Evolutionary conservation across 306 rosid species (phyloP).

Genomic region (Trifolium fragiferum): DNA sequence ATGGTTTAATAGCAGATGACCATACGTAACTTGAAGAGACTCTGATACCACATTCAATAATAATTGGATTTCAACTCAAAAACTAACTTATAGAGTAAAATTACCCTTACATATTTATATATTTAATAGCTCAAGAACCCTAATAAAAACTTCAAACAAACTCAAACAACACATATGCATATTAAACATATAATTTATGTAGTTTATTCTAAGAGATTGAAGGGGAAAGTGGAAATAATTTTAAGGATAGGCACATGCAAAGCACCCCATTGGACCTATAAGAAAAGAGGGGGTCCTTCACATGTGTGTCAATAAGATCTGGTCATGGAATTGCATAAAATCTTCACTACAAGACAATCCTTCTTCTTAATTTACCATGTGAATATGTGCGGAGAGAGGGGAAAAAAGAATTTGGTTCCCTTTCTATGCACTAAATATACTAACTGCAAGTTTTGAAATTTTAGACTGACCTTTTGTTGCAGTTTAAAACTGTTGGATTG

Average conservation of each 20-base stretch:
- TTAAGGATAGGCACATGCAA: slow-evolving; percentile 68
- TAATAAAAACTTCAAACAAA: no score
- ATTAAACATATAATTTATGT: no score
- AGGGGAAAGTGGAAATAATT: not conserved
- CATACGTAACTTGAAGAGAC: no score
- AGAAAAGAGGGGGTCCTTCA: slow-evolving; percentile 62
- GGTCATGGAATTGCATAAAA: slow-evolving; percentile 47
- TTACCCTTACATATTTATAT: no score
- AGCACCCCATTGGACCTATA: slow-evolving; percentile 72
- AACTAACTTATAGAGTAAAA: no score
- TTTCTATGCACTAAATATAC: slow-evolving; percentile 36
- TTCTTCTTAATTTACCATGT: slow-evolving; percentile 62
- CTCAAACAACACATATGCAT: no score
- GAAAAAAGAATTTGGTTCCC: slow-evolving; percentile 42
- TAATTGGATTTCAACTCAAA: no score
- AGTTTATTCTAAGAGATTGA: no score
- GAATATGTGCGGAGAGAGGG: slow-evolving; percentile 55
- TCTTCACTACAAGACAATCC: slow-evolving; percentile 58
- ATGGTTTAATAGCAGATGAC: no score
- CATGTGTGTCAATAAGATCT: slow-evolving; percentile 81
- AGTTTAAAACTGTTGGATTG: slow-evolving; percentile 52
- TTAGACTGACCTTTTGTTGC: slow-evolving; percentile 44
- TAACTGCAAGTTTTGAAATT: slow-evolving; percentile 55
- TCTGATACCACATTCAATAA: no score
- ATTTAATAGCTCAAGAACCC: no score